A percentile compares a stretch with the other conserved stretches of the same genome.
Evolutionary conservation across 805 yeast genomes (phyloP).

Genomic region (Ogataea saltuana): DNA sequence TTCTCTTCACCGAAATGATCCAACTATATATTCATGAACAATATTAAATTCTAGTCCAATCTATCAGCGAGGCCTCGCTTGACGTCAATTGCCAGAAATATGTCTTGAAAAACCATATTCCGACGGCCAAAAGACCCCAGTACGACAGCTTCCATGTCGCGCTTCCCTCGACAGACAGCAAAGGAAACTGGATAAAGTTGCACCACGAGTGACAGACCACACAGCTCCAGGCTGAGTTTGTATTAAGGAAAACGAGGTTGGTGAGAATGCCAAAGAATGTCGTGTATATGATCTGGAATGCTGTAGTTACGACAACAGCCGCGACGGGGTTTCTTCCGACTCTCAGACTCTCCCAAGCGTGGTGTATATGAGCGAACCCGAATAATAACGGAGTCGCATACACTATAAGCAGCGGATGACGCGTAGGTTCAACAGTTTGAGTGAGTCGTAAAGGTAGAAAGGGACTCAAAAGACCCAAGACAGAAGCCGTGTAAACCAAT

Average conservation of each 20-base stretch:
- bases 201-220: conserved; percentile 64
- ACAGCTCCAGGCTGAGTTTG: conserved; percentile 56
- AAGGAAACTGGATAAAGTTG: conserved; percentile 71
- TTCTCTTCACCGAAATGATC: not conserved
- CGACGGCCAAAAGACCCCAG: conserved; percentile 42
- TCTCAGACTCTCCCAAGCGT: conserved; percentile 52
- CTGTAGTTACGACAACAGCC: conserved; percentile 38
- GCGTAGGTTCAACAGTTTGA: not conserved
- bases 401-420: conserved; percentile 25
- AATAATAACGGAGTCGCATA: conserved; percentile 60
- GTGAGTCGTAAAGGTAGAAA: conserved; percentile 13
- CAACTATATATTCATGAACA: not conserved
- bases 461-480: conserved; percentile 37
- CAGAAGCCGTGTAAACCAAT: conserved; percentile 58
- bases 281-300: conserved; percentile 65
- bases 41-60: conserved; percentile 4
- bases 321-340: conserved; percentile 28
- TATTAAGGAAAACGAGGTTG: conserved; percentile 51
- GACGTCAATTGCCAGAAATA: conserved; percentile 26
- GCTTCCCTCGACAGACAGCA: conserved; percentile 17
- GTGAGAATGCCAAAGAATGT: conserved; percentile 71
- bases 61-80: conserved; percentile 6
- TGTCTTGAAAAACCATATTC: conserved; percentile 41
- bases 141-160: conserved; percentile 36
- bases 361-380: conserved; percentile 80